Evolutionary conservation across 2,329 filamentous ascomycete genomes (phyloP).

Genomic region (Fusarium oxysporum): DNA sequence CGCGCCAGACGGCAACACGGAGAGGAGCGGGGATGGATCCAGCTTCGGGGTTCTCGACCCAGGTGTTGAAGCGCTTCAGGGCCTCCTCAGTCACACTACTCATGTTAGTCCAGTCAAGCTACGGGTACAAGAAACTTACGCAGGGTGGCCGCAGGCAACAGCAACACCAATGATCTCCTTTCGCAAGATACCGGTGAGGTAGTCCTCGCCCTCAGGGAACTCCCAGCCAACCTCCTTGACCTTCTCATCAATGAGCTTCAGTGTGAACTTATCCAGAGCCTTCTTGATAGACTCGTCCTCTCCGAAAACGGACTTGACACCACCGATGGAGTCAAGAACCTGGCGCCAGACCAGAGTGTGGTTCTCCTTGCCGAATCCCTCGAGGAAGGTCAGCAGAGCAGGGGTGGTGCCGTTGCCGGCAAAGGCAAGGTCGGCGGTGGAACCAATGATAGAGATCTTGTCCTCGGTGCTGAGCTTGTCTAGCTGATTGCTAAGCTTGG

Average conservation of each 20-base stretch:
- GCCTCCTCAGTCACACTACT: slow-evolving; percentile 77
- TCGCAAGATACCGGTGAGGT: slow-evolving; percentile 83
- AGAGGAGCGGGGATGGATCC: slow-evolving; percentile 83
- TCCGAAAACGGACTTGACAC: slow-evolving; percentile 86
- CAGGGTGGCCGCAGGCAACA: slow-evolving; percentile 79
- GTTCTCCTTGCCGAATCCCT: slow-evolving; percentile 84
- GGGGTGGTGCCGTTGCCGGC: slow-evolving; percentile 87
- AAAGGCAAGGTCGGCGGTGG: slow-evolving; percentile 88
- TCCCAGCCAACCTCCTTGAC: slow-evolving; percentile 89
- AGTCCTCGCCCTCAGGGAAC: slow-evolving; percentile 81
- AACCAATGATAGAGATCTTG: slow-evolving; percentile 92
- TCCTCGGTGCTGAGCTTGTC: slow-evolving; percentile 84
- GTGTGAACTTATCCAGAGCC: slow-evolving; percentile 81
- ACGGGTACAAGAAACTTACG: slow-evolving; percentile 60
- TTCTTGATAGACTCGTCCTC: slow-evolving; percentile 77
- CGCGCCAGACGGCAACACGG: slow-evolving; percentile 82
- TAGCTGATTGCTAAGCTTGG: slow-evolving; percentile 81
- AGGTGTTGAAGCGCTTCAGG: slow-evolving; percentile 82
- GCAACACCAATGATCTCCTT: slow-evolving; percentile 83
- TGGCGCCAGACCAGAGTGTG: slow-evolving; percentile 93
- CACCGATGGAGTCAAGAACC: slow-evolving; percentile 79
- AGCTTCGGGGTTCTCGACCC: slow-evolving; percentile 74
- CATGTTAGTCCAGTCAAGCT: slow-evolving; percentile 35
- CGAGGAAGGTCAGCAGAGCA: slow-evolving; percentile 83
- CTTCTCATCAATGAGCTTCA: slow-evolving; percentile 80